phyloP scores from a whole-genome alignment of 2,329 filamentous ascomycete genomes.

The Exophiala aquamarina region DNA sequence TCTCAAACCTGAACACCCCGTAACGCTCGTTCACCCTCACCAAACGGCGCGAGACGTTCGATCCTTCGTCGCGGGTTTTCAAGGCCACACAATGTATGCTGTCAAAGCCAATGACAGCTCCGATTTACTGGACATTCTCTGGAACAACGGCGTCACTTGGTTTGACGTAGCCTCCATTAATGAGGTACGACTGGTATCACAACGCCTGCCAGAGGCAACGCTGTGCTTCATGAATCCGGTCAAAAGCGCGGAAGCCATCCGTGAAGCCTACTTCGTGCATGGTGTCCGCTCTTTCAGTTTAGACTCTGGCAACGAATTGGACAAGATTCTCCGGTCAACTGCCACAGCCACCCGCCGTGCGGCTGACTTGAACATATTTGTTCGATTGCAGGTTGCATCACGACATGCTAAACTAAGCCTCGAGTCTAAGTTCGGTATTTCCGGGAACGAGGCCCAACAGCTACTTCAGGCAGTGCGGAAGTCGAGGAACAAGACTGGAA shows the following conservation, averaged over 20 bases:
- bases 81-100: conserved; percentile 1
- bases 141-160: background rate
- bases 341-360: background rate
- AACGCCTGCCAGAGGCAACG: background rate
- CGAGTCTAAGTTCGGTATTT: conserved; percentile 1
- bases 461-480: background rate
- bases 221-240: conserved; percentile 10
- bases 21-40: background rate
- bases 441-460: background rate
- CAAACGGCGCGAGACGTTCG: background rate
- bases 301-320: background rate
- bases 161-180: conserved; percentile 4
- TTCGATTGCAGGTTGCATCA: background rate
- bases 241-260: conserved; percentile 5
- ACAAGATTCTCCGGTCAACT: conserved; percentile 3
- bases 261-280: background rate
- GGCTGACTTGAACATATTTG: background rate
- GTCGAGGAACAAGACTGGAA: background rate
- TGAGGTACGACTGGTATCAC: background rate
- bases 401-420: conserved; percentile 1
- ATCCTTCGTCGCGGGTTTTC: background rate
- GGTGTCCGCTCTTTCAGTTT: conserved; percentile 4
- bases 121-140: background rate
- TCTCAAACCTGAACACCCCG: conserved; percentile 1
- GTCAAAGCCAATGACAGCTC: conserved; percentile 8